Conservation (phyloP, 495 filamentous ascomycete genomes). For the Podospora sp. region DNA sequence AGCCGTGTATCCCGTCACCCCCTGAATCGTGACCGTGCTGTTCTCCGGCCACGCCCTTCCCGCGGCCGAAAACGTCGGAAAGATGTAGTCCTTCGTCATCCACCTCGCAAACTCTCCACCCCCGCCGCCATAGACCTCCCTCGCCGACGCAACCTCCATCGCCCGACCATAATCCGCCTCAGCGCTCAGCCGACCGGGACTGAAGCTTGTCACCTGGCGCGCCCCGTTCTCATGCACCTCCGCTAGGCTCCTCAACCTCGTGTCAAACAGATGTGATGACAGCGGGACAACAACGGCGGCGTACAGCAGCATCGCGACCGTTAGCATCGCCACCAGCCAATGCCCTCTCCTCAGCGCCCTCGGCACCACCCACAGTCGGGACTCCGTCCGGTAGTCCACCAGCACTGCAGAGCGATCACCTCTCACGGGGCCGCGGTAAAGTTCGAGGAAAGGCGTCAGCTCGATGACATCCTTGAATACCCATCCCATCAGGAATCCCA, state of each 20-base stretch:
- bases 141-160: constrained; percentile 9
- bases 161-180: constrained; percentile 11
- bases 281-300: neutral
- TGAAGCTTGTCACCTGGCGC: neutral
- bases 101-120: constrained; percentile 6
- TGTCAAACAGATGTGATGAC: constrained; percentile 1
- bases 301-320: constrained; percentile 1
- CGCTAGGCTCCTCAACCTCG: neutral
- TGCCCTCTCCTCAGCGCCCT: constrained; percentile 2
- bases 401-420: constrained; percentile 4
- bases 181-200: neutral
- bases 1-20: constrained; percentile 3
- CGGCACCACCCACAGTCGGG: constrained; percentile 5
- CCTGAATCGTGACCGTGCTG: constrained; percentile 4
- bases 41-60: constrained; percentile 10
- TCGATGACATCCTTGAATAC: constrained; percentile 12
- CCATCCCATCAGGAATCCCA: constrained; percentile 9
- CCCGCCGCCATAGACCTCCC: constrained; percentile 7
- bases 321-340: constrained; percentile 6
- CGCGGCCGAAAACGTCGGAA: constrained; percentile 1
- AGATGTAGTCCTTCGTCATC: constrained; percentile 2
- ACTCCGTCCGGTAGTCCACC: constrained; percentile 8
- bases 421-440: constrained; percentile 5
- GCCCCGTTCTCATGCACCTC: neutral
- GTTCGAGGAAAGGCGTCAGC: constrained; percentile 9